Evolutionary conservation across 345 rosid genomes (phyloP).

Genomic region (Pugionium dolabratum): DNA sequence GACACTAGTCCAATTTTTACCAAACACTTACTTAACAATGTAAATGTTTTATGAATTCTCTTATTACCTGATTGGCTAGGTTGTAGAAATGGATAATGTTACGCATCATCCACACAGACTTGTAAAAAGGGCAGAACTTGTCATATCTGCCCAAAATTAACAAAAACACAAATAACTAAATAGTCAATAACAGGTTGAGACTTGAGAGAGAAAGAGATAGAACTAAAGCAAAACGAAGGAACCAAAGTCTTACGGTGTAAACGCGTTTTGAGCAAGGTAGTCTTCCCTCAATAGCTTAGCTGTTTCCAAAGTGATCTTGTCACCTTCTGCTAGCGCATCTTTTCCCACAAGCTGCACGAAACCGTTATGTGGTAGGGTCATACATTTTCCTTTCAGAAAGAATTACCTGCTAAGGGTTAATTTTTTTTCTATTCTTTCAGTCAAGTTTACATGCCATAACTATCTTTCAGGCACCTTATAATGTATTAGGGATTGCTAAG

Average conservation of each 20-base stretch:
- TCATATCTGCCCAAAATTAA: conserved; percentile 64
- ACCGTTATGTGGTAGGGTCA: conserved; percentile 15
- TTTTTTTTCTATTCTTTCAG: too few relatives aligned
- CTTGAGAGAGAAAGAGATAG: not conserved
- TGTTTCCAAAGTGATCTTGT: conserved; percentile 93
- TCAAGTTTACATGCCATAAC: conserved; percentile 14
- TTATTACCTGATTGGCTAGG: conserved; percentile 92
- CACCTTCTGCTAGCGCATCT: conserved; percentile 97
- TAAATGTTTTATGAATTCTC: not conserved
- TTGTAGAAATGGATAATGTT: conserved; percentile 93
- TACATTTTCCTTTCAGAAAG: conserved; percentile 4
- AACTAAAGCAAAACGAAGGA: conserved; percentile 3
- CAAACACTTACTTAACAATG: conserved; percentile 1
- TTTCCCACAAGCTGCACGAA: conserved; percentile 92
- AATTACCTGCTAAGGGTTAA: not conserved
- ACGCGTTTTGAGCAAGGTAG: conserved; percentile 99
- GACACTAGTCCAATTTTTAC: not conserved
- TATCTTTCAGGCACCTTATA: not conserved
- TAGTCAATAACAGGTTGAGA: too few relatives aligned
- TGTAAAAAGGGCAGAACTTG: conserved; percentile 98
- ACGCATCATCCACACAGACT: conserved; percentile 99
- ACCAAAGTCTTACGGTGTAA: conserved; percentile 75
- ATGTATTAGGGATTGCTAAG: not conserved
- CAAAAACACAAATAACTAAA: not conserved
- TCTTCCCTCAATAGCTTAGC: conserved; percentile 99